These are phyloP conservation scores for Ceratocystis smalleyi DNA, from an alignment of 2,329 filamentous ascomycete genomes.

Conservation along the genomic window DNA sequence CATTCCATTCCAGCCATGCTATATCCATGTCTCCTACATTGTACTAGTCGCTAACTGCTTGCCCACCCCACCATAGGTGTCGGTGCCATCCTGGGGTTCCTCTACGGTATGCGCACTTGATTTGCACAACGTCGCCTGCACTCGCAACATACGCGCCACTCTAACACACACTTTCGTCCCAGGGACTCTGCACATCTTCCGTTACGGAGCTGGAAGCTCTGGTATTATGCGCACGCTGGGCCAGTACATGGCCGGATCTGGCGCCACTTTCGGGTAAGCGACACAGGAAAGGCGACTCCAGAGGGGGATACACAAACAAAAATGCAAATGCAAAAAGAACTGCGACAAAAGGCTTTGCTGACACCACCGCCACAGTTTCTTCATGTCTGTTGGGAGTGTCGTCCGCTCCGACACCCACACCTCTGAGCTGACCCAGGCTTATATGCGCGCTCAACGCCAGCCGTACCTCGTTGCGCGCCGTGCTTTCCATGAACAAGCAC, in stretches of 20 bases:
- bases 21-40: background rate
- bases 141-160: background rate
- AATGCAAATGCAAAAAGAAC: background rate
- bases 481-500: conserved; percentile 24
- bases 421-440: conserved; percentile 44
- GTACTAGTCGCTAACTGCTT: conserved; percentile 6
- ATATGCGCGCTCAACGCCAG: conserved; percentile 55
- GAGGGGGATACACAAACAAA: background rate
- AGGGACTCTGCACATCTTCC: conserved; percentile 89
- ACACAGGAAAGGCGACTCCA: background rate
- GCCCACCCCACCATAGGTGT: conserved; percentile 50
- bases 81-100: conserved; percentile 91
- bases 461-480: conserved; percentile 46
- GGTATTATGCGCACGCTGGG: conserved; percentile 88
- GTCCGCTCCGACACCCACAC: conserved; percentile 82
- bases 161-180: conserved; percentile 17
- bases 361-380: conserved; percentile 45
- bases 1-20: background rate
- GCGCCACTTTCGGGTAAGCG: conserved; percentile 79
- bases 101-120: conserved; percentile 53
- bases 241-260: conserved; percentile 92
- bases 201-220: conserved; percentile 83
- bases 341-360: background rate
- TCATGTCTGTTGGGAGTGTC: conserved; percentile 97
- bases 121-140: background rate